Evolutionary conservation across 2,329 filamentous ascomycete species (phyloP).

Genomic region (Mycocentrospora acerina): DNA sequence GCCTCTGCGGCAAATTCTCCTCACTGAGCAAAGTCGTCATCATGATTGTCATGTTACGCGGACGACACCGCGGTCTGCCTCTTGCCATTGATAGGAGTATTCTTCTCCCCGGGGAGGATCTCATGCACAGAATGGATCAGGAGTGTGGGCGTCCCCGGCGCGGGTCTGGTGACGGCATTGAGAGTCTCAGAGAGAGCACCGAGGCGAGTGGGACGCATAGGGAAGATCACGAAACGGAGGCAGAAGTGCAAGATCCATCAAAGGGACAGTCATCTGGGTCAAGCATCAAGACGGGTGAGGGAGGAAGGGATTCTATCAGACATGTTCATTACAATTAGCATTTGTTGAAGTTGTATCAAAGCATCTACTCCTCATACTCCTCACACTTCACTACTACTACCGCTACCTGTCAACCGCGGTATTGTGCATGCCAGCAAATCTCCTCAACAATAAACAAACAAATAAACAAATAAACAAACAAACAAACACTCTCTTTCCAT

Average conservation of each 20-base stretch:
- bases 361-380: no score
- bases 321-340: no score
- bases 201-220: slow-evolving; percentile 13
- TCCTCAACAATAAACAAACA: no score
- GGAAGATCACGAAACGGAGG: slow-evolving; percentile 3
- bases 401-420: no score
- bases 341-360: no score
- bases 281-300: no score
- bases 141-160: slow-evolving; percentile 26
- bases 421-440: no score
- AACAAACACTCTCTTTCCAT: no score
- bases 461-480: no score
- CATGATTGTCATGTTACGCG: slow-evolving; percentile 56
- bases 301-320: no score
- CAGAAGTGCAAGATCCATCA: slow-evolving; percentile 15
- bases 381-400: no score
- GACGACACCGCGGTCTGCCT: slow-evolving; percentile 30
- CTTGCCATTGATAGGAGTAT: slow-evolving; percentile 37
- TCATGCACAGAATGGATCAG: slow-evolving; percentile 37
- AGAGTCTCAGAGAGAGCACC: slow-evolving; percentile 17
- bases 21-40: slow-evolving; percentile 60
- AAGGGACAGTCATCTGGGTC: background rate
- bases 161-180: slow-evolving; percentile 12
- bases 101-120: slow-evolving; percentile 32
- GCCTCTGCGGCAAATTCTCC: slow-evolving; percentile 58